Evolutionary conservation across 257 asterid genomes (phyloP).

Genomic region (Fraxinus cuspidata): DNA sequence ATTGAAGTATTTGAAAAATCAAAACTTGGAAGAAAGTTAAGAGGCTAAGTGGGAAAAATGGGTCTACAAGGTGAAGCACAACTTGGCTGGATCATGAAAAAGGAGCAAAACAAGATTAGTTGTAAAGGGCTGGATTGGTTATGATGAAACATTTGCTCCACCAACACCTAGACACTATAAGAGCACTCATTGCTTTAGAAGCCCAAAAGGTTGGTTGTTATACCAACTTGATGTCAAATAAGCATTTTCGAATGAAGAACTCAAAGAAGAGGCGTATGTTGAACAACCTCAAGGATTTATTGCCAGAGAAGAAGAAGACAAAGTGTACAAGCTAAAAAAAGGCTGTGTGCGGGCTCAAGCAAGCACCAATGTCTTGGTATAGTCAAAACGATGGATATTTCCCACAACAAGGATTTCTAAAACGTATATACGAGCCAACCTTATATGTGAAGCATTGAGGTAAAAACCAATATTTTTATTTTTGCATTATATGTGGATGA

Average conservation of each 20-base stretch:
- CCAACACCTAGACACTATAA: background rate
- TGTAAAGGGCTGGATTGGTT: background rate
- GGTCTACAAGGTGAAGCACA: background rate
- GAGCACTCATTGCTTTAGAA: background rate
- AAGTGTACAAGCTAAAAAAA: conserved; percentile 8
- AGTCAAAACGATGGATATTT: background rate
- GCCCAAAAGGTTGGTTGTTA: background rate
- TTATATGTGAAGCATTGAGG: too few relatives aligned
- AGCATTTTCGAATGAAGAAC: background rate
- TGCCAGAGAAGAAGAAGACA: background rate
- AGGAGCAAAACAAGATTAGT: background rate
- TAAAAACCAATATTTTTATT: too few relatives aligned
- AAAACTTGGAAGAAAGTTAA: background rate
- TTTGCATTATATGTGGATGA: too few relatives aligned
- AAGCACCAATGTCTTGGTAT: background rate
- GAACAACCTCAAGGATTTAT: background rate
- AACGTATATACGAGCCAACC: conserved; percentile 9
- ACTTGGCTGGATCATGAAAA: background rate
- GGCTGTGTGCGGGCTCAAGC: background rate
- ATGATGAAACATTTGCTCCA: background rate
- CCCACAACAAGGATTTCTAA: background rate
- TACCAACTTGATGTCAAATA: background rate
- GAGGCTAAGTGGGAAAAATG: background rate
- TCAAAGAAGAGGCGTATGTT: background rate
- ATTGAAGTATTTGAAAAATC: background rate